phyloP scores from a whole-genome alignment of 192 early-diverging fungal genomes.

The Backusella sp. region DNA sequence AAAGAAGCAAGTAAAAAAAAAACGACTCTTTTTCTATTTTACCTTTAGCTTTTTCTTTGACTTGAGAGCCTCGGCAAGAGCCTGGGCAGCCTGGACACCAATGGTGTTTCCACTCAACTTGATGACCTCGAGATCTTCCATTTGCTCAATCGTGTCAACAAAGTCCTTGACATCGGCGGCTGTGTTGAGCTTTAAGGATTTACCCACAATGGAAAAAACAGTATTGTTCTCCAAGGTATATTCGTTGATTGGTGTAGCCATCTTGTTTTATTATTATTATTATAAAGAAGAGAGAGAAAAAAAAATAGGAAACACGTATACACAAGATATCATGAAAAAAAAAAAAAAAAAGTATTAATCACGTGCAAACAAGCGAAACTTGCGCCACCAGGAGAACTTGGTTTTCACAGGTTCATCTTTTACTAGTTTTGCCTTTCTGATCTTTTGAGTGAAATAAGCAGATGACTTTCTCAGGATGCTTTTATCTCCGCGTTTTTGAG shows the following conservation, averaged over 20 bases:
- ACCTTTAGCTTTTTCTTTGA: conserved; percentile 73
- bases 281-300: background rate
- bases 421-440: background rate
- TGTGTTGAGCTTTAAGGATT: conserved; percentile 85
- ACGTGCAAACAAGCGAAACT: no score
- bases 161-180: conserved; percentile 78
- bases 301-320: background rate
- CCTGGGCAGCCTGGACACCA: conserved; percentile 85
- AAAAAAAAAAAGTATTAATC: background rate
- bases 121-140: conserved; percentile 67
- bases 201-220: conserved; percentile 85
- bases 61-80: conserved; percentile 70
- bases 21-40: background rate
- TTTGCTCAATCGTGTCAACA: conserved; percentile 64
- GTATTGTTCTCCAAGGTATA: conserved; percentile 36
- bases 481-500: background rate
- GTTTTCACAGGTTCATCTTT: background rate
- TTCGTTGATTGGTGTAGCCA: conserved; percentile 37
- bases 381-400: background rate
- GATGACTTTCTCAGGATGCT: conserved; percentile 16
- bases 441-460: conserved; percentile 6
- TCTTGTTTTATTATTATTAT: conserved; percentile 9
- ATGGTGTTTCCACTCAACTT: conserved; percentile 88
- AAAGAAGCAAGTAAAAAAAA: background rate
- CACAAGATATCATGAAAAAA: background rate